Evolutionary conservation across 176 grass and related monocot species (phyloP).

Genomic region (Areca catechu): DNA sequence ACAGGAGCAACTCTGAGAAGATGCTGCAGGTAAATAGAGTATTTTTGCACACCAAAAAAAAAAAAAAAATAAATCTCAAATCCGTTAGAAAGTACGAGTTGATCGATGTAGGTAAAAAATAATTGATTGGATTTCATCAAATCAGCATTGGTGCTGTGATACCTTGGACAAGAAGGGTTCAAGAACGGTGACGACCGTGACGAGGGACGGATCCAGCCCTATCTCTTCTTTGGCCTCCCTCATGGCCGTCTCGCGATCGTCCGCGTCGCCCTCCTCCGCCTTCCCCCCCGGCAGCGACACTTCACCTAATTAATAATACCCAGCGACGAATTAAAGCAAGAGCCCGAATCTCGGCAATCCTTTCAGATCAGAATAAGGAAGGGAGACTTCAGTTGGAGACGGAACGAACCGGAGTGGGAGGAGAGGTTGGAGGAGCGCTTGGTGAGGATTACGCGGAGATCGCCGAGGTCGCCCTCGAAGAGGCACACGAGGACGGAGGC

Average conservation of each 20-base stretch:
- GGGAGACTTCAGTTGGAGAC: no score
- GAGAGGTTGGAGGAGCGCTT: slow-evolving; percentile 73
- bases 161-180: slow-evolving; percentile 95
- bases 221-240: slow-evolving; percentile 88
- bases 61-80: no score
- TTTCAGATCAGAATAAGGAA: no score
- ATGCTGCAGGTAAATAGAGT: slow-evolving; percentile 45
- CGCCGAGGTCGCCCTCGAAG: slow-evolving; percentile 52
- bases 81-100: no score
- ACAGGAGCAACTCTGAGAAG: slow-evolving; percentile 69
- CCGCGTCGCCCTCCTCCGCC: slow-evolving; percentile 70
- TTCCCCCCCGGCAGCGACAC: slow-evolving; percentile 89
- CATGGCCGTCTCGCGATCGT: slow-evolving; percentile 63
- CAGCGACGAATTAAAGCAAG: no score
- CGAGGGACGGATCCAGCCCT: slow-evolving; percentile 56
- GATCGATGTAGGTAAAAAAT: no score
- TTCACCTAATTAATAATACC: slow-evolving; percentile 40
- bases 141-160: neutral
- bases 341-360: no score
- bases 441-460: slow-evolving; percentile 72
- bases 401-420: slow-evolving; percentile 44
- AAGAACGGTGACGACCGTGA: slow-evolving; percentile 60
- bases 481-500: slow-evolving; percentile 84
- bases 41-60: no score
- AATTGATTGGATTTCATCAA: no score